phyloP scores from a whole-genome alignment of 352 stramenopile species.

The Pythium aphanidermatum region DNA sequence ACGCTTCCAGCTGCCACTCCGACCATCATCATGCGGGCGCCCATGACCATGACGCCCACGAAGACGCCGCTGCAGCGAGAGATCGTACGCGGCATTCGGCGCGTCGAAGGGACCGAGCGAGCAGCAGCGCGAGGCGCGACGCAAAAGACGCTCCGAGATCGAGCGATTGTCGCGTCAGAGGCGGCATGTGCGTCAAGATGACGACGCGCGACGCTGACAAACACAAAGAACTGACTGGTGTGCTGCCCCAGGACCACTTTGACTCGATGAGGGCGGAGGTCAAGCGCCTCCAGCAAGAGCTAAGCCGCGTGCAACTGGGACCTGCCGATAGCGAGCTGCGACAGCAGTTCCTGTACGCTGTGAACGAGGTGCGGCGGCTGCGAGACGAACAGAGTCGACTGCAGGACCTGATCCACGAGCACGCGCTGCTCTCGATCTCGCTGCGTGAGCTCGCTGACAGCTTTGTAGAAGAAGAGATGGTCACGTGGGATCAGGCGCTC shows the following conservation, averaged over 20 bases:
- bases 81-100: slow-evolving; percentile 18
- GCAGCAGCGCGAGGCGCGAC: slow-evolving; percentile 11
- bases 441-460: slow-evolving; percentile 8
- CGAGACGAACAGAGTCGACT: slow-evolving; percentile 10
- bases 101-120: slow-evolving; percentile 5
- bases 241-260: slow-evolving; percentile 3
- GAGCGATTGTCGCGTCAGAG: slow-evolving; percentile 15
- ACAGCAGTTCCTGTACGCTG: slow-evolving; percentile 3
- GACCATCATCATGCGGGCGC: background rate
- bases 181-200: slow-evolving; percentile 13
- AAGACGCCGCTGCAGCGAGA: background rate
- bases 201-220: too few species aligned
- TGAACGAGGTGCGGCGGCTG: slow-evolving; percentile 6
- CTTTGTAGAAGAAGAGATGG: slow-evolving; percentile 11
- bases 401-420: slow-evolving; percentile 10
- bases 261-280: slow-evolving; percentile 11
- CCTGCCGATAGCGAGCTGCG: background rate
- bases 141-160: slow-evolving; percentile 19
- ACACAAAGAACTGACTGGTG: background rate
- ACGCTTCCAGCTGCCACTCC: background rate
- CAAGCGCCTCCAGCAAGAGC: slow-evolving; percentile 3
- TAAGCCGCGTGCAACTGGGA: background rate
- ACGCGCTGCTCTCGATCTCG: slow-evolving; percentile 2
- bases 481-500: slow-evolving; percentile 10
- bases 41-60: background rate